Evolutionary conservation across 2,329 filamentous ascomycete species (phyloP), one percentile per base, ranked within the genome.

Genomic region (Ophiostoma pallidulum): DNA sequence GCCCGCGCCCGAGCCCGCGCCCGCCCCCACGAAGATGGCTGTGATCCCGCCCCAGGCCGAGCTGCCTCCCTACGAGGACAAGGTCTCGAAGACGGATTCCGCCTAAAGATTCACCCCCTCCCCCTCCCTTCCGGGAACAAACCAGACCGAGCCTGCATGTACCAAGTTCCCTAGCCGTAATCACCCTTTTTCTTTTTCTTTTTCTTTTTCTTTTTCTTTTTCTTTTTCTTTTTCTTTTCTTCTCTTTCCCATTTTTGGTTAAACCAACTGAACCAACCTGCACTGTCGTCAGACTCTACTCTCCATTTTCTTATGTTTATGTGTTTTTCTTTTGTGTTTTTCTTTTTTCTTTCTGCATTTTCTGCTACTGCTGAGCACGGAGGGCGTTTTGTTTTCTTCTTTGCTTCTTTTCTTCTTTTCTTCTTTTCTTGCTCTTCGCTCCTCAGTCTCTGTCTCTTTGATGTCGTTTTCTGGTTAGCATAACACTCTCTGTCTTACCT

Each of bases 1-100:
- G 33, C 14, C 10, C 12, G 4, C 33, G 14, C 4, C 38, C 5
- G 39, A 41, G 24, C n/a, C 39, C 13, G 39, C 29, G 4, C 24
- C 24, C 24, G 24, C 39, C 13, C 40, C 40, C 3, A 9, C 20
- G 28, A 31, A 26, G 16, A 28, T 28, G 7, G 36, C 22, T 9
- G 28, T 62, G 20, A 50, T 64, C 16, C 62, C 65, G 38, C 57
- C 28, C 16, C 38, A 39, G 19, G 26, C 33, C 6, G 44, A 44
- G 31, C 46, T 52, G 22, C 53, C 53, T 4, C 33, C 50, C 6
- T 55, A 55, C 39, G n/a, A 48, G 47, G 53, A 53, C 14, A 56
- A 64, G 41, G 63, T 63, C 18, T 46, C 51, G 8, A 49, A 49
- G 48, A 32, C 32, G 26, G 35, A 18, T 22, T 31, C 19, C 16